phyloP scores from a whole-genome alignment of 805 yeast genomes.

The Pichia cephalocereana region DNA sequence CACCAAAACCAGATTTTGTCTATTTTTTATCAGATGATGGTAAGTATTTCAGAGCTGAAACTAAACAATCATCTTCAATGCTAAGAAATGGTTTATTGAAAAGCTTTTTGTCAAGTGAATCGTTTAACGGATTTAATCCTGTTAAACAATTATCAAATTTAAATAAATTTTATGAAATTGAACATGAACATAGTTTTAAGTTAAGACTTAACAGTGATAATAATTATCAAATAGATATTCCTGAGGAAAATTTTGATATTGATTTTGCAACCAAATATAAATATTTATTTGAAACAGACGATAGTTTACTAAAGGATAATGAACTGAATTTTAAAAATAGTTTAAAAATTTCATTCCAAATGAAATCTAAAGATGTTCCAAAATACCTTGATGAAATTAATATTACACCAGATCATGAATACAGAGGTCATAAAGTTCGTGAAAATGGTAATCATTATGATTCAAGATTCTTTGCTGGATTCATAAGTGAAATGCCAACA shows the following conservation, averaged over 20 bases:
- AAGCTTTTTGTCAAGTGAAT: constrained; percentile 16
- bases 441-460: constrained; percentile 53
- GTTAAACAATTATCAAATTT: constrained; percentile 24
- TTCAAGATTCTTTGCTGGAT: constrained; percentile 50
- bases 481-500: constrained; percentile 28
- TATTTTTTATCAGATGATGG: constrained; percentile 32
- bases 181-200: constrained; percentile 11
- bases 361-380: constrained; percentile 18
- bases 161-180: neutral
- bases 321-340: constrained; percentile 27
- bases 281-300: neutral
- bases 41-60: constrained; percentile 23
- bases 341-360: constrained; percentile 22
- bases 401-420: constrained; percentile 9
- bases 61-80: constrained; percentile 19
- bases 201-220: constrained; percentile 8
- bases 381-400: constrained; percentile 32
- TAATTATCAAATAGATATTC: constrained; percentile 13
- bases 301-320: constrained; percentile 9
- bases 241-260: constrained; percentile 17
- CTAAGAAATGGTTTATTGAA: constrained; percentile 29
- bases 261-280: neutral
- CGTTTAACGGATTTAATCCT: constrained; percentile 22
- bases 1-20: constrained; percentile 31
- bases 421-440: constrained; percentile 23